Percentiles rank a stretch among this genome's conserved stretches.
Evolutionary conservation across 208 protist genomes (phyloP).

Genomic region (Angomonas ambiguus): DNA sequence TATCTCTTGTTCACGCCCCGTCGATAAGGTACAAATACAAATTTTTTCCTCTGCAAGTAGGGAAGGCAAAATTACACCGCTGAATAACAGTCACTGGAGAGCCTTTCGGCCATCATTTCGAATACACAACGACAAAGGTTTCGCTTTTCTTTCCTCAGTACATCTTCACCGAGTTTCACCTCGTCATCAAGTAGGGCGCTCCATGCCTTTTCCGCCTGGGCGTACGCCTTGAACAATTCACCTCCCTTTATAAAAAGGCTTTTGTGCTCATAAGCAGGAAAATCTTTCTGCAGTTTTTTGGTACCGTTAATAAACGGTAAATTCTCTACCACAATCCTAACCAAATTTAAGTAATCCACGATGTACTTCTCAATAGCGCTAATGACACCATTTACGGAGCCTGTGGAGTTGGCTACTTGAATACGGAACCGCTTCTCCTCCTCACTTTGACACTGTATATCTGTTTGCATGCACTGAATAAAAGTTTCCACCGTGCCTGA

Average conservation of each 20-base stretch:
- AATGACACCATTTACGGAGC: not conserved
- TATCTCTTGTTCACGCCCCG: too few species aligned
- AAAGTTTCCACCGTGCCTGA: too few species aligned
- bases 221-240: constrained; percentile 7
- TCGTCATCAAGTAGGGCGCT: not conserved
- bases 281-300: constrained; percentile 11
- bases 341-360: not conserved
- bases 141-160: not conserved
- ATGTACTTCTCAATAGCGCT: not conserved
- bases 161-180: not conserved
- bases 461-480: too few species aligned
- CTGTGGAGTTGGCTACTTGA: not conserved
- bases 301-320: constrained; percentile 4
- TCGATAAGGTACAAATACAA: too few species aligned
- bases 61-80: too few species aligned
- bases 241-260: constrained; percentile 5
- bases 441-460: not conserved
- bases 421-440: not conserved
- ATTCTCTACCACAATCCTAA: not conserved
- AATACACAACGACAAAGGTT: too few species aligned
- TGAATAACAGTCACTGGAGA: too few species aligned
- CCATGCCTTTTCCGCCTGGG: not conserved
- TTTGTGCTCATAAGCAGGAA: constrained; percentile 13
- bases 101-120: too few species aligned
- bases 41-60: too few species aligned